Evolutionary conservation across 2,329 filamentous ascomycete species (phyloP), one percentile per base, ranked within the genome.

Genomic region (Uncinocarpus reesii): DNA sequence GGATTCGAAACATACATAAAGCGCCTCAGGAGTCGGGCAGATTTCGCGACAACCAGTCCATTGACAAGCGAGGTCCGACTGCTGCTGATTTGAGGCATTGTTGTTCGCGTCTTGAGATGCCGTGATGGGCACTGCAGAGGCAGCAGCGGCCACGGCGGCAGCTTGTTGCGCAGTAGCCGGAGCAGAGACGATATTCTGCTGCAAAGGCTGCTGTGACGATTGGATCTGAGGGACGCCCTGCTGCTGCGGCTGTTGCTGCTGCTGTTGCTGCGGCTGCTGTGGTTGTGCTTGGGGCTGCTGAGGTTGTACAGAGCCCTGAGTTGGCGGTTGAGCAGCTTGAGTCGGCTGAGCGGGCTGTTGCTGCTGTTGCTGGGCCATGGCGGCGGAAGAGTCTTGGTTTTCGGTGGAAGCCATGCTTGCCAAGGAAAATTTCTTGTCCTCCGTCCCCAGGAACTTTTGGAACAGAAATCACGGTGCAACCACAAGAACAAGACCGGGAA

Each of bases 31-130:
- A 31, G 72, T 75, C 29, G 76, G 65, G 56, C 70, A 74, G 55
- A 77, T 74, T 58, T 82, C 79, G 56, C 74, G 73, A 59, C 79
- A 82, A 54, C 72, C 75, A 56, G 75, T 71, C 79, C 79, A 82
- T 66, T 80, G 76, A 56, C 79, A 82, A 34, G 65, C 61, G 48
- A 73, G 65, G 46, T 71, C 69, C 26, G 60, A 56, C 21, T 54
- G 43, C 50, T 56, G 44, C 51, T 61, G 37, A 50, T 62, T 67
- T 37, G 52, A 42, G 52, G 60, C 52, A 45, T 45, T 45, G 35
- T 37, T 45, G 26, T 53, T 40, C 34, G 32, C 32, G 40, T 47
- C 45, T n/a, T 49, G 23, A 15, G 58, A 55, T 28, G 56, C 50
- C 32, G 51, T 59, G 48, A 60, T 59, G 21, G 64, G 64, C 2